Conservation (phyloP, 2,329 filamentous ascomycete species). For the Monosporascus sp. region DNA sequence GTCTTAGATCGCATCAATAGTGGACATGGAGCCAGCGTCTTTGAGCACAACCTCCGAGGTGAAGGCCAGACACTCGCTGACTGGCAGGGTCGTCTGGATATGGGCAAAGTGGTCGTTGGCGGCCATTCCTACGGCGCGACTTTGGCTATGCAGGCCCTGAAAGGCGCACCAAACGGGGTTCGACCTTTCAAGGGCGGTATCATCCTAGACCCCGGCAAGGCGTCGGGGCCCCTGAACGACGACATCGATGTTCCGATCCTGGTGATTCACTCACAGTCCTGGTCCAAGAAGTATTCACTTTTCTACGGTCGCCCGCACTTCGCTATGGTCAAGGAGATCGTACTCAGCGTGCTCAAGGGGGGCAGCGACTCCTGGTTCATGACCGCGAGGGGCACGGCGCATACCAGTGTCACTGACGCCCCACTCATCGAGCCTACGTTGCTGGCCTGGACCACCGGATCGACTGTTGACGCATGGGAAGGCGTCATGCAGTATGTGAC, state of each 20-base stretch:
- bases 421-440: constrained; percentile 59
- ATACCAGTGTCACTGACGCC: constrained; percentile 63
- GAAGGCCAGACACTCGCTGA: constrained; percentile 42
- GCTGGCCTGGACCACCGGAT: constrained; percentile 57
- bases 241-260: constrained; percentile 55
- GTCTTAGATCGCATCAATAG: constrained; percentile 37
- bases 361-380: constrained; percentile 48
- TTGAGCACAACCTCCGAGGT: constrained; percentile 37
- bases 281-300: constrained; percentile 51
- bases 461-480: constrained; percentile 50
- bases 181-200: constrained; percentile 52
- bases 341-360: constrained; percentile 39
- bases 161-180: constrained; percentile 36
- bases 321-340: constrained; percentile 54
- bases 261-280: constrained; percentile 60
- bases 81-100: constrained; percentile 52
- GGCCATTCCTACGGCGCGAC: constrained; percentile 66
- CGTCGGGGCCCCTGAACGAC: constrained; percentile 55
- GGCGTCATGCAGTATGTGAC: constrained; percentile 58
- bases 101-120: constrained; percentile 49
- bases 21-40: constrained; percentile 31
- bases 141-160: constrained; percentile 56
- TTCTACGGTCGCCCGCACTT: constrained; percentile 64
- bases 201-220: constrained; percentile 62
- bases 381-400: constrained; percentile 50